A percentile compares a stretch with the other conserved stretches of the same genome.
phyloP scores from a whole-genome alignment of 805 yeast species.

The Candida broadrunensis region DNA sequence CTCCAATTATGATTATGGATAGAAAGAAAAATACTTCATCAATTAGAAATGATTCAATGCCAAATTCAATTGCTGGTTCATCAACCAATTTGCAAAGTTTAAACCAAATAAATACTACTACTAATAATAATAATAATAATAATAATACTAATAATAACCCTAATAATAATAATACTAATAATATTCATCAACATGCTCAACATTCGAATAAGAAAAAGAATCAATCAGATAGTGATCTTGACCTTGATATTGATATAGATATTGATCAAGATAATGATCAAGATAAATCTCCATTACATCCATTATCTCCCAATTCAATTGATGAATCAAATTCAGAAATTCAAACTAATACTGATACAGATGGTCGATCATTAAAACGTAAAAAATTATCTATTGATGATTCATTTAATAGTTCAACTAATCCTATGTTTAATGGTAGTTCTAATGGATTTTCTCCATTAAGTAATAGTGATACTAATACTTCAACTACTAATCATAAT shows the following conservation, averaged over 20 bases:
- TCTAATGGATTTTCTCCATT: slow-evolving; percentile 43
- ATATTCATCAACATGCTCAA: background rate
- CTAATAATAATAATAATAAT: slow-evolving; percentile 1
- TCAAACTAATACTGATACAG: slow-evolving; percentile 35
- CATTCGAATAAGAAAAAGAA: slow-evolving; percentile 6
- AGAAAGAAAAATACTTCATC: slow-evolving; percentile 58
- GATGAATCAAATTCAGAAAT: slow-evolving; percentile 60
- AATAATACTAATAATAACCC: no score
- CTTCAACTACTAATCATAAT: slow-evolving; percentile 16
- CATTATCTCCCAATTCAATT: slow-evolving; percentile 61
- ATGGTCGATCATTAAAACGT: slow-evolving; percentile 43
- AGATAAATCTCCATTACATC: slow-evolving; percentile 18
- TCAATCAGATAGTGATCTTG: slow-evolving; percentile 8
- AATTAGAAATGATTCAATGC: slow-evolving; percentile 11
- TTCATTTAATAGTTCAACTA: slow-evolving; percentile 31
- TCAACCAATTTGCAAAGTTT: slow-evolving; percentile 16
- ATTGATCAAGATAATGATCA: background rate
- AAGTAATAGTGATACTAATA: slow-evolving; percentile 44
- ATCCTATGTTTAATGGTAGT: slow-evolving; percentile 39
- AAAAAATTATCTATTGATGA: slow-evolving; percentile 49
- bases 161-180: no score
- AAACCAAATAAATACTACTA: background rate
- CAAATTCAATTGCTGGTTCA: slow-evolving; percentile 17
- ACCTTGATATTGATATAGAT: slow-evolving; percentile 5
- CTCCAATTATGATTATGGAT: slow-evolving; percentile 89